Evolutionary conservation across 2,329 filamentous ascomycete species (phyloP).

Genomic region (Claviceps purpurea): DNA sequence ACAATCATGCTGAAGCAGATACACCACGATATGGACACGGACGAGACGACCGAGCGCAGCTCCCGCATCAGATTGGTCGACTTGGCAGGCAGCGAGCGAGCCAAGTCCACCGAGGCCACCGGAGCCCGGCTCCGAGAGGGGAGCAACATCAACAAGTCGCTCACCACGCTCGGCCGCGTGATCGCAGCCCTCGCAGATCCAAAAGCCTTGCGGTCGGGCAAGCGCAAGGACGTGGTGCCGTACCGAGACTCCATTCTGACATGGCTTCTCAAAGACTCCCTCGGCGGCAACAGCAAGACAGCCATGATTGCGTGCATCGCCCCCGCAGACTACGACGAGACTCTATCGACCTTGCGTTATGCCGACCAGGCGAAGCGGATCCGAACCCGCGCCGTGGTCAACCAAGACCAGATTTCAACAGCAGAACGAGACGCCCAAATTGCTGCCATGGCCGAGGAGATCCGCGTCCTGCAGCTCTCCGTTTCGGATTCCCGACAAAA

Average conservation of each 20-base stretch:
- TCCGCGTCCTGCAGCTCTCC: slow-evolving; percentile 68
- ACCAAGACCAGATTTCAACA: slow-evolving; percentile 85
- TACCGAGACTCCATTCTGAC: slow-evolving; percentile 79
- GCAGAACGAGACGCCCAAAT: slow-evolving; percentile 94
- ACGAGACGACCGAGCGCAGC: slow-evolving; percentile 90
- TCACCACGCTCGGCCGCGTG: slow-evolving; percentile 88
- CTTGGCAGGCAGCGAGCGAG: slow-evolving; percentile 85
- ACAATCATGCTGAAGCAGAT: slow-evolving; percentile 98
- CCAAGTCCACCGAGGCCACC: slow-evolving; percentile 90
- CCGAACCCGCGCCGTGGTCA: slow-evolving; percentile 84
- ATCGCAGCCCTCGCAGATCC: slow-evolving; percentile 77
- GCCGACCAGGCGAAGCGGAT: slow-evolving; percentile 97
- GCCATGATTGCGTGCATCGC: slow-evolving; percentile 98
- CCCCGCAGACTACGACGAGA: slow-evolving; percentile 93
- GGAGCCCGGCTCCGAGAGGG: slow-evolving; percentile 84
- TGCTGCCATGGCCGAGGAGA: slow-evolving; percentile 86
- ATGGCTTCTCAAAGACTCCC: slow-evolving; percentile 86
- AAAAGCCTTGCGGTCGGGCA: slow-evolving; percentile 44
- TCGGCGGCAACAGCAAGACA: slow-evolving; percentile 95
- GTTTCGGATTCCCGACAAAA: slow-evolving; percentile 50
- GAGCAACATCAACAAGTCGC: slow-evolving; percentile 97
- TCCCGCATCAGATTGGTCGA: slow-evolving; percentile 92
- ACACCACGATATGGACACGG: slow-evolving; percentile 91
- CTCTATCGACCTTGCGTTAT: slow-evolving; percentile 87
- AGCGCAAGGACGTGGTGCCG: slow-evolving; percentile 57